Evolutionary conservation across 83 land plant species (phyloP).

Genomic region (Larix sibirica): DNA sequence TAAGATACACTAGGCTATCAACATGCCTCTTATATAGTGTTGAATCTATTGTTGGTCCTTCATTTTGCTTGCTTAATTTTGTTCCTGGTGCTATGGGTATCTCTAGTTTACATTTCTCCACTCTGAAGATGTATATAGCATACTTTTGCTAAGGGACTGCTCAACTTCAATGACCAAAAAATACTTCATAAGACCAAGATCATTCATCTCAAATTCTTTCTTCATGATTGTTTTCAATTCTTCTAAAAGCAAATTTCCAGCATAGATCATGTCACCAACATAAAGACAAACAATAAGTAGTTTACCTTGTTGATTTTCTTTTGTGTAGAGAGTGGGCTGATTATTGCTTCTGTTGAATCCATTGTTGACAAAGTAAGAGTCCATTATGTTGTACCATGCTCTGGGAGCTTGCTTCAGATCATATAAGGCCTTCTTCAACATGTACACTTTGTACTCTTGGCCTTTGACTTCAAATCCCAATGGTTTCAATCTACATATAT

Average conservation of each 20-base stretch:
- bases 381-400: slow-evolving; percentile 2
- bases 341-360: background rate
- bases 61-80: background rate
- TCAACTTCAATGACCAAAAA: background rate
- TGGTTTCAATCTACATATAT: slow-evolving; percentile 1
- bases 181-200: background rate
- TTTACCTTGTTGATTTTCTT: background rate
- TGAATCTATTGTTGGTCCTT: background rate
- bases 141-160: background rate
- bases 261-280: slow-evolving; percentile 15
- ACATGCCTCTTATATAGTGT: background rate
- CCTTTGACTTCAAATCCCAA: background rate
- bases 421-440: background rate
- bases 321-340: background rate
- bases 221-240: slow-evolving; percentile 10
- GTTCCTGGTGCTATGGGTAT: background rate
- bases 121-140: background rate
- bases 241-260: background rate
- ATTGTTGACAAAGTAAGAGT: background rate
- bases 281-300: slow-evolving; percentile 1
- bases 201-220: background rate
- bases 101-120: background rate
- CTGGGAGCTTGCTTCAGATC: background rate
- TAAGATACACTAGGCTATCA: background rate
- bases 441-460: background rate